Base-by-base conservation (phyloP, 2,329 filamentous ascomycete species). In the Moelleriella libera region DNA sequence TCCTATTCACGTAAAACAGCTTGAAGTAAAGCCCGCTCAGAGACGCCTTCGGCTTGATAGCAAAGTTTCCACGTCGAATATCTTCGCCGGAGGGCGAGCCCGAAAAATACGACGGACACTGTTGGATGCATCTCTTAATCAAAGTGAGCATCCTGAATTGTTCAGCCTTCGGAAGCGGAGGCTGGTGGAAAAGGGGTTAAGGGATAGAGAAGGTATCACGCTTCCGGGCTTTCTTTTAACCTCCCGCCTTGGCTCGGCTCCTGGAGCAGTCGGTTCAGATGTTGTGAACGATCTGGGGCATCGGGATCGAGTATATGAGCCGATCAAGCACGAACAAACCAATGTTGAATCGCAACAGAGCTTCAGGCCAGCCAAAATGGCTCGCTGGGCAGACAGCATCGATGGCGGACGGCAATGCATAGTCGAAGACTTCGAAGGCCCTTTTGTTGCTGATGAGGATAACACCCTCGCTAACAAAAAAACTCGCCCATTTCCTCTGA, bases 21-120 rank as follows among this genome's bases (percentile, higher is more conserved):
- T 21, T 21, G 21, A 21, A 21, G 21, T n/a, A 21, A 0, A 21
- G 21, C 21, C 21, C 21, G 21, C 21, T 21, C 21, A 21, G 21
- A 21, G 21, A 21, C 21, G 21, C 21, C 21, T 21, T 21, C 21
- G 21, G 21, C 21, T 21, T 3, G 21, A 21, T 21, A 21, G 21
- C 21, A 41, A 41, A 41, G 10, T 47, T 11, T 44, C 42, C 5
- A 51, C 48, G 30, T 47, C 47, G 31, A 77, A 76, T 49, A 65
- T 76, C 1, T 76, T 76, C 44, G 51, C 57, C 6, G 62, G 62
- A 8, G 72, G 73, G 2, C 71, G 62, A 48, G 57, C 53, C 30
- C 59, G 54, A 31, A 71, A 66, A 50, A 54, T 55, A 21, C 61
- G 67, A 11, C 42, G 48, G 2, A 64, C 52, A 10, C 56, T 76